Conservation (phyloP, 441 rosid genomes). For the Heliophila coronopifolia region DNA sequence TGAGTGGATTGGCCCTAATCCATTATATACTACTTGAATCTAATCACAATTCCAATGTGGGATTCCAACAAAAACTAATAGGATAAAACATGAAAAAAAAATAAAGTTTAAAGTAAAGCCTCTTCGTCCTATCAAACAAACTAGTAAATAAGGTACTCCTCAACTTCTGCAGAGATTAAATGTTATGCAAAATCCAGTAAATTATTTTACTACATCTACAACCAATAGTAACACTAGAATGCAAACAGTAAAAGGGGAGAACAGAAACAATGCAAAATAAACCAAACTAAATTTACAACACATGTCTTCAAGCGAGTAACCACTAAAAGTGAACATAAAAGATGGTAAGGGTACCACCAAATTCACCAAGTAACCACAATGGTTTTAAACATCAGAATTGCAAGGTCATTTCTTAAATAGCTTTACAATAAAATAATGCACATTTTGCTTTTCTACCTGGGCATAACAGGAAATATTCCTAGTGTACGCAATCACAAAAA, state of each 20-base stretch:
- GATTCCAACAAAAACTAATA: too few relatives aligned
- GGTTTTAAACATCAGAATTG: conserved; percentile 3
- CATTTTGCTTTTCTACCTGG: neutral
- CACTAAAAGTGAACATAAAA: neutral
- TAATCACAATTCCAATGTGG: too few relatives aligned
- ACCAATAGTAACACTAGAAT: neutral
- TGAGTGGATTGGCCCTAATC: too few relatives aligned
- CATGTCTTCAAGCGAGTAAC: neutral
- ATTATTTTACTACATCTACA: neutral
- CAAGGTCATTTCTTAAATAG: neutral
- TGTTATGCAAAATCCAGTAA: conserved; percentile 4
- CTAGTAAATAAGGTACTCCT: conserved; percentile 6
- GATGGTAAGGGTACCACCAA: neutral
- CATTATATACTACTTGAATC: too few relatives aligned
- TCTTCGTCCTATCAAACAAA: conserved; percentile 6
- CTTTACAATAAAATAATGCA: neutral
- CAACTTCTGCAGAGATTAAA: conserved; percentile 9
- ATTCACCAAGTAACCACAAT: neutral
- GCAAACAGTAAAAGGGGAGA: neutral
- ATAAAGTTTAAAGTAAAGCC: neutral
- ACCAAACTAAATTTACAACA: neutral
- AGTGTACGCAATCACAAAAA: neutral
- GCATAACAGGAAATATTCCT: conserved; percentile 2
- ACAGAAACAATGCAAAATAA: neutral
- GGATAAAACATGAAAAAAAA: too few relatives aligned